Conservation (phyloP, 2,329 filamentous ascomycete genomes). For the Graphilbum ipis-grandicollis region DNA sequence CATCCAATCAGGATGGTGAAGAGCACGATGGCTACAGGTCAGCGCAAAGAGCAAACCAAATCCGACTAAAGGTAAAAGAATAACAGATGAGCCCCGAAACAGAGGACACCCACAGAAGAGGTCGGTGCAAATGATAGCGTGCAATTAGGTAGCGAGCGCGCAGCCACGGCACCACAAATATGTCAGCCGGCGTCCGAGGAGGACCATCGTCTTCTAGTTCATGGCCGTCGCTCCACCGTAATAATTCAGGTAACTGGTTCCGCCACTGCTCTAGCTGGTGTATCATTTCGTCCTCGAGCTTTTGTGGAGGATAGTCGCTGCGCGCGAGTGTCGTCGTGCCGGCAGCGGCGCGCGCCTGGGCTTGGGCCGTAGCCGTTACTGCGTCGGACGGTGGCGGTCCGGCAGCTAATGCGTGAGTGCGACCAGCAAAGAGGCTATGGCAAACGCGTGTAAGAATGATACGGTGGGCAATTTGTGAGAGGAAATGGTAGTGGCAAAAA, state of each 20-base stretch:
- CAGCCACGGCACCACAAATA: conserved; percentile 10
- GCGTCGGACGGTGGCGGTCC: neutral
- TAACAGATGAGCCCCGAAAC: neutral
- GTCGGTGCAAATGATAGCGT: conserved; percentile 9
- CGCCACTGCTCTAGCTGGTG: conserved; percentile 39
- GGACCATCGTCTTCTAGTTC: neutral
- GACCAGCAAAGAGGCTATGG: conserved; percentile 19
- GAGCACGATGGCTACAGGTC: conserved; percentile 6
- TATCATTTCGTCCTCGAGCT: conserved; percentile 30
- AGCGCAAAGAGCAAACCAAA: neutral
- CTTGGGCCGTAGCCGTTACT: neutral
- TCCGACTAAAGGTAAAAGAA: neutral
- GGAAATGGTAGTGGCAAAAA: conserved; percentile 38
- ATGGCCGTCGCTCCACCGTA: conserved; percentile 7
- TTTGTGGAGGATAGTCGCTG: conserved; percentile 24
- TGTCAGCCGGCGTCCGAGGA: conserved; percentile 1
- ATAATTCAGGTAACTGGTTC: conserved; percentile 22
- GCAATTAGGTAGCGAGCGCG: conserved; percentile 9
- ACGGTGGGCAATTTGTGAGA: conserved; percentile 36
- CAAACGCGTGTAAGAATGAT: conserved; percentile 36
- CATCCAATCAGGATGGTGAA: conserved; percentile 10
- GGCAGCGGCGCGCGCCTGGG: neutral
- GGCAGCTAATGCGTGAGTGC: conserved; percentile 5
- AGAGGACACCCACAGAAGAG: conserved; percentile 4
- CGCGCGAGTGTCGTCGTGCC: conserved; percentile 6